Evolutionary conservation across 768 basidiomycete genomes (phyloP).

Genomic region (Krasilnikovozyma curviuscula): DNA sequence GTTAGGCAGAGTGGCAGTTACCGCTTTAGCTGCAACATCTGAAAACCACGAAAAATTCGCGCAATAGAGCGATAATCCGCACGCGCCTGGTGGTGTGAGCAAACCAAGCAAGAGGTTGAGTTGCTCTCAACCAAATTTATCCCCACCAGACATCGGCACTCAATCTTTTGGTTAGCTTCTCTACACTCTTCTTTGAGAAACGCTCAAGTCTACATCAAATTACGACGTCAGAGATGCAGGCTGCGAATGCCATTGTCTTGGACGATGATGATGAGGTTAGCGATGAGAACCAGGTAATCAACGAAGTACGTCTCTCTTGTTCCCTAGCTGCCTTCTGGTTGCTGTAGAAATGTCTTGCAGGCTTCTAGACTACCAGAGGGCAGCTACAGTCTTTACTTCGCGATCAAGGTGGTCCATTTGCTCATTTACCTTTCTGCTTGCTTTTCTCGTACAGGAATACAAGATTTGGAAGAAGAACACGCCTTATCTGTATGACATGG

Average conservation of each 20-base stretch:
- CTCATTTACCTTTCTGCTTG: not conserved
- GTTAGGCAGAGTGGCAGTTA: too few species aligned
- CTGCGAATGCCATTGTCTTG: constrained; percentile 18
- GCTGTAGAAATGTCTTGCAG: not conserved
- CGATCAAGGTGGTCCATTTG: not conserved
- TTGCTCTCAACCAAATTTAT: too few species aligned
- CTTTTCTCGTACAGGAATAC: constrained; percentile 22
- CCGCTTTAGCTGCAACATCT: too few species aligned
- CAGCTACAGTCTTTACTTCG: not conserved
- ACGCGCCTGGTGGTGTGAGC: too few species aligned
- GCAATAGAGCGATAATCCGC: too few species aligned
- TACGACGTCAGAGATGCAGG: constrained; percentile 17
- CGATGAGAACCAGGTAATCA: constrained; percentile 28
- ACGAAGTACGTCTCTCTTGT: constrained; percentile 24
- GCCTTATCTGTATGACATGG: constrained; percentile 90
- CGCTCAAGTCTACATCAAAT: too few species aligned
- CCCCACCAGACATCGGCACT: too few species aligned
- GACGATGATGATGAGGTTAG: constrained; percentile 31
- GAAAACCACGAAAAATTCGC: too few species aligned
- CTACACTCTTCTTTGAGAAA: too few species aligned
- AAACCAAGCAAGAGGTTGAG: too few species aligned
- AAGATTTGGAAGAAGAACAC: constrained; percentile 42
- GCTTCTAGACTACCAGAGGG: not conserved
- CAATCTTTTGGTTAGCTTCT: too few species aligned
- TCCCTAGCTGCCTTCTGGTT: not conserved